Percentiles rank a stretch among this genome's conserved stretches.
phyloP scores from a whole-genome alignment of 2,329 filamentous ascomycete species.

The Fusarium multiceps region DNA sequence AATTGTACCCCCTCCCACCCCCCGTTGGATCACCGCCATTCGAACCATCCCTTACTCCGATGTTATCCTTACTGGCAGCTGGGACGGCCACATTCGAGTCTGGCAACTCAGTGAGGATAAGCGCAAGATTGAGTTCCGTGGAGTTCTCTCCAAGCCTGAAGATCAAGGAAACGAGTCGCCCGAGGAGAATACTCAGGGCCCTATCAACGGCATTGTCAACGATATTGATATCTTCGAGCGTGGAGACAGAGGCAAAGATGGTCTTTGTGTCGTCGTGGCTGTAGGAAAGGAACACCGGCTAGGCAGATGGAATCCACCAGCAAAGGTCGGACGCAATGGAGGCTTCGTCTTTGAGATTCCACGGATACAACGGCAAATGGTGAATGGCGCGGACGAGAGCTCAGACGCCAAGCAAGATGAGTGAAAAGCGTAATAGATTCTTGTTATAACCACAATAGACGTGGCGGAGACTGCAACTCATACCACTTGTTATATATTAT shows the following conservation, averaged over 20 bases:
- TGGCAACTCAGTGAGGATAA: slow-evolving; percentile 91
- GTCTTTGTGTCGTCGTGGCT: slow-evolving; percentile 85
- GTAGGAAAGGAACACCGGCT: slow-evolving; percentile 88
- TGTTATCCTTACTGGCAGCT: slow-evolving; percentile 89
- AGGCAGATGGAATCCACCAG: slow-evolving; percentile 79
- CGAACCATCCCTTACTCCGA: slow-evolving; percentile 90
- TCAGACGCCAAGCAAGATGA: slow-evolving; percentile 40
- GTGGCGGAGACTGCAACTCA: slow-evolving; percentile 29
- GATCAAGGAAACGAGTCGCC: slow-evolving; percentile 36
- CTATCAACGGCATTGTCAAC: slow-evolving; percentile 83
- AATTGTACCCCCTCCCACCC: slow-evolving; percentile 72
- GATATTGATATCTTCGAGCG: slow-evolving; percentile 88
- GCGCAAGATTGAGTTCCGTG: slow-evolving; percentile 77
- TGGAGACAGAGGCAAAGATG: slow-evolving; percentile 79
- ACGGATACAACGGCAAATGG: slow-evolving; percentile 50
- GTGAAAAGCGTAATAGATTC: slow-evolving; percentile 43
- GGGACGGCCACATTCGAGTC: slow-evolving; percentile 85
- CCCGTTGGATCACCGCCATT: slow-evolving; percentile 91
- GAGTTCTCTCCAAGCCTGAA: slow-evolving; percentile 66
- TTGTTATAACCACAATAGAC: slow-evolving; percentile 41
- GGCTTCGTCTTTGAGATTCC: slow-evolving; percentile 90
- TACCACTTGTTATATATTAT: slow-evolving; percentile 25
- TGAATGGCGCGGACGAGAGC: slow-evolving; percentile 51
- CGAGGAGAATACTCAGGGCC: slow-evolving; percentile 48
- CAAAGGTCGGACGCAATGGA: slow-evolving; percentile 75